Evolutionary conservation across 495 filamentous ascomycete genomes (phyloP), one percentile per base, ranked within the genome.

Genomic region (Aspergillus egyptiacus): DNA sequence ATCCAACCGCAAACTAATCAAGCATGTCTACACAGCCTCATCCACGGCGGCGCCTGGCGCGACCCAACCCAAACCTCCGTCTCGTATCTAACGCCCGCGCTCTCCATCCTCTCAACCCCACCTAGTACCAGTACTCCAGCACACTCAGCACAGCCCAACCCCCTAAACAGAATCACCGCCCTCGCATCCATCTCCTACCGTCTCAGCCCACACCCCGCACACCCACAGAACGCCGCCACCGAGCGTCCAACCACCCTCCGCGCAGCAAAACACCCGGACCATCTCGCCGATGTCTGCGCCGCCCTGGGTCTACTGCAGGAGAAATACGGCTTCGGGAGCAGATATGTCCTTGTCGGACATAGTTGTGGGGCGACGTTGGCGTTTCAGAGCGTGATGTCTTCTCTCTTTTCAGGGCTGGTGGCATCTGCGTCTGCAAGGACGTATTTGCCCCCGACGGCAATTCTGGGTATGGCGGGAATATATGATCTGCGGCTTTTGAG

Each of bases 41-140:
- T 95, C 63, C 91, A 95, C 69, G 89, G 91, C 56, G 90, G 90
- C 58, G 90, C 85, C 58, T 96, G 87, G 86, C 79, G 86, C 48
- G 89, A 95, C 59, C 89, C 89, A 36, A 63, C 61, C 37, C 64
- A 82, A 17, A 77, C 72, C 43, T 65, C 78, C 14, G 50, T 68
- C 14, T 35, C 24, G 6, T 67, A 68, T n/a, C 79, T 84, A 50
- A 53, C 63, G 18, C 66, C 72, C 4, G 67, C 74, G 11, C 61
- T 77, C 34, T 55, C 64, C 10, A 64, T 69, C 47, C 70, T 85
- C 15, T 69, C 47, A 69, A 84, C 17, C 61, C 71, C 45, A 43
- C 46, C 37, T 18, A 57, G 15, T 42, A 39, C 15, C 15, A 19
- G 13, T 10, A 11, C 41, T 6, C 22, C n/a, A n/a, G n/a, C n/a